Evolutionary conservation across 1,284 basidiomycete species (phyloP).

Genomic region (Moesziomyces sp.): DNA sequence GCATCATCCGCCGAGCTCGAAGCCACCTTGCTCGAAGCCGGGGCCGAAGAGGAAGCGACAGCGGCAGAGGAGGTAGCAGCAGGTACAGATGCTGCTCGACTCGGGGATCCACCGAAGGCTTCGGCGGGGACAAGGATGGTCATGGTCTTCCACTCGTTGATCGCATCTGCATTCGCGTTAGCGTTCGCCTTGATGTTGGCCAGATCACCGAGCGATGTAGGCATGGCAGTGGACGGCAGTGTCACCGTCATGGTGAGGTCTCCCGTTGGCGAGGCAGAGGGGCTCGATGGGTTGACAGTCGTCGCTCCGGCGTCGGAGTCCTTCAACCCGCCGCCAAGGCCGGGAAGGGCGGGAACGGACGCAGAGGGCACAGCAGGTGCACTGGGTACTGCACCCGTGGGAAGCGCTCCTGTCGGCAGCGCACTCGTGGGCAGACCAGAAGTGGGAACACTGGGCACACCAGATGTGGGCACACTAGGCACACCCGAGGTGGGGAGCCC

Average conservation of each 20-base stretch:
- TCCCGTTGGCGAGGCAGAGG: slow-evolving; percentile 11
- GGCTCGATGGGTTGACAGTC: slow-evolving; percentile 15
- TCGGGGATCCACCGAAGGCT: slow-evolving; percentile 26
- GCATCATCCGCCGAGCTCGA: slow-evolving; percentile 5
- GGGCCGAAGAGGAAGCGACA: neutral
- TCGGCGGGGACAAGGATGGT: slow-evolving; percentile 40
- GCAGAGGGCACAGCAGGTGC: neutral
- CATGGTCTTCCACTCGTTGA: slow-evolving; percentile 42
- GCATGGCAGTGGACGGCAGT: slow-evolving; percentile 21
- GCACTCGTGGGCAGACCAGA: slow-evolving; percentile 1
- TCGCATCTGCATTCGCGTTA: slow-evolving; percentile 4
- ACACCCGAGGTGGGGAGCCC: slow-evolving; percentile 1
- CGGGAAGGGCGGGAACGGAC: neutral
- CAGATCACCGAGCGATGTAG: slow-evolving; percentile 16
- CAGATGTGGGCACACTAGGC: neutral
- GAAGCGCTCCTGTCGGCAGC: neutral
- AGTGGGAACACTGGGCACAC: neutral
- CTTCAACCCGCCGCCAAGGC: slow-evolving; percentile 6
- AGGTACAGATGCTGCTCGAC: slow-evolving; percentile 9
- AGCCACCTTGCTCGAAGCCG: slow-evolving; percentile 5
- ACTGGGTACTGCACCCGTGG: neutral
- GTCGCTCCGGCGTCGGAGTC: slow-evolving; percentile 24
- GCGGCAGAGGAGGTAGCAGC: neutral
- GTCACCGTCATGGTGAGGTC: slow-evolving; percentile 42
- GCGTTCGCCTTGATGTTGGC: slow-evolving; percentile 14